phyloP scores from a whole-genome alignment of 2,329 filamentous ascomycete genomes.

The Trichoderma asperellum region DNA sequence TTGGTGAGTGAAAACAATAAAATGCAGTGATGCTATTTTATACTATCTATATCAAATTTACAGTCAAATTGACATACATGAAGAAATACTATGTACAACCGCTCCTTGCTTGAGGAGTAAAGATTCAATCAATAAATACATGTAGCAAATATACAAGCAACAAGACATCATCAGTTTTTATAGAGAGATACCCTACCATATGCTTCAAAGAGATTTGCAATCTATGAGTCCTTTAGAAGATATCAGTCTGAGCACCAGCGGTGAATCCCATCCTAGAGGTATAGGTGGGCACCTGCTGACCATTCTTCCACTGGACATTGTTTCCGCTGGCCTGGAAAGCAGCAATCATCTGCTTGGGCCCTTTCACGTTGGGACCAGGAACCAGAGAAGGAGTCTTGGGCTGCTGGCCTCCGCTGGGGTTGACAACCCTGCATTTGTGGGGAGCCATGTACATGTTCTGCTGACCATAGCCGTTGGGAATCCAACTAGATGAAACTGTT shows the following conservation, averaged over 20 bases:
- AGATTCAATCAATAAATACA: neutral
- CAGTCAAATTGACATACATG: neutral
- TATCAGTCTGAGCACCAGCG: slow-evolving; percentile 18
- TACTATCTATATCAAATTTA: neutral
- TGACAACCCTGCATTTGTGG: slow-evolving; percentile 15
- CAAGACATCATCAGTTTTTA: too few species aligned
- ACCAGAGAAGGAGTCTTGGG: slow-evolving; percentile 13
- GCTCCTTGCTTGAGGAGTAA: neutral
- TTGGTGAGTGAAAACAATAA: neutral
- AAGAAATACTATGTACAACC: neutral
- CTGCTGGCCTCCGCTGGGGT: slow-evolving; percentile 14
- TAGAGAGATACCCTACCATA: neutral
- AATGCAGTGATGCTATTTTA: neutral
- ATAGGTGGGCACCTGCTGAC: slow-evolving; percentile 14
- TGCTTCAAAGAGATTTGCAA: neutral
- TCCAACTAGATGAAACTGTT: neutral
- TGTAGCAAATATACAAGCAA: neutral
- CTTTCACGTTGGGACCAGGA: neutral
- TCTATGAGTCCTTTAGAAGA: neutral
- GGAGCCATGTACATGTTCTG: slow-evolving; percentile 18
- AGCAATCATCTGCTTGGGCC: slow-evolving; percentile 22
- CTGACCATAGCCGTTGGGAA: slow-evolving; percentile 10
- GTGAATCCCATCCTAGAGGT: slow-evolving; percentile 12
- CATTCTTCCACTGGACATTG: slow-evolving; percentile 11
- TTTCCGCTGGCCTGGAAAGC: slow-evolving; percentile 13